Base-by-base conservation (phyloP, 768 basidiomycete species). In the Leccinum ochraceum region DNA sequence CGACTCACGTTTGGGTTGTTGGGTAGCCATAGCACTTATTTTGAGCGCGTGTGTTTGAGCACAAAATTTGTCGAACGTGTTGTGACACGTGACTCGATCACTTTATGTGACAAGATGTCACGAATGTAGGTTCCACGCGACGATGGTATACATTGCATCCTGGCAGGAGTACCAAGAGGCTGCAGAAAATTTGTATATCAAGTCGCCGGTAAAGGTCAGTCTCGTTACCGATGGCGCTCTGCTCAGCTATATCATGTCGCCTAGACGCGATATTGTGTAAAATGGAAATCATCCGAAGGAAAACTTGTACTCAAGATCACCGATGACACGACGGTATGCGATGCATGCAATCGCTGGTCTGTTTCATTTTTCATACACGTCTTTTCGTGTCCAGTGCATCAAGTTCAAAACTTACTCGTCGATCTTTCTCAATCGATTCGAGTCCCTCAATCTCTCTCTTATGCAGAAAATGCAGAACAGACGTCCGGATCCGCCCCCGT, bases 381-480 rank as follows among this genome's bases (percentile, higher is more conserved):
- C 49, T 20, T 10, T 50, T 28, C 4, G 26, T 20, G 57, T 51
- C 6, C 72, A 98, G 96, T 96, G 94, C 74, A 81, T 98, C 67
- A 97, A 95, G 75, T 98, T 96, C 81, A 94, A 95, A 75, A 96
- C 95, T 2, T 87, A 89, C 67, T 97, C 95, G 3, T 93, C 92
- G 54, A 88, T 96, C 71, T 94, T 93, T 77, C 87, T 98, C 64
- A 97, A 98, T 81, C 90, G 95, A 66, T 98, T 98, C 77, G 95
- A 98, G 75, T 83, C 88, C 7, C 82, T 98, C 62, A 97, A 96
- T 71, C 82, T 90, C 48, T 86, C 89, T 7, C 79, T 97, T 56
- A 90, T 94, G 80, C 83, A 88, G 67, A 90, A 89, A 76, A 94
- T 94, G 88, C 89, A 86, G 70, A 93, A 94, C 68, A 80, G 71